A percentile compares a stretch with the other conserved stretches of the same genome.
phyloP scores from a whole-genome alignment of 208 protist genomes.

The Crithidia brevicula region DNA sequence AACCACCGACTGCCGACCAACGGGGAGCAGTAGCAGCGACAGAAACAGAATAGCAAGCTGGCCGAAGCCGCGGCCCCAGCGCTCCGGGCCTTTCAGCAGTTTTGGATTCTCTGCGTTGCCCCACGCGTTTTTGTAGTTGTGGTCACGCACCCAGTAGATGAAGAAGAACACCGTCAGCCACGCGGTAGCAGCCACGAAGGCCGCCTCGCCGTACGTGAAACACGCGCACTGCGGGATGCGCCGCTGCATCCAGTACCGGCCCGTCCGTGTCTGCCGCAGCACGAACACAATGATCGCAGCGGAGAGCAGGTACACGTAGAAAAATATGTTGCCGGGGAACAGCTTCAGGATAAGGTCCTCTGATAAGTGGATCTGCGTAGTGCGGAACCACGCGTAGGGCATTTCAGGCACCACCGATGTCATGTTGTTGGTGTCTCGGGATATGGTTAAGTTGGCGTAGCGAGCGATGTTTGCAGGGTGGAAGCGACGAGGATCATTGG shows the following conservation, averaged over 20 bases:
- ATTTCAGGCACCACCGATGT: conserved; percentile 47
- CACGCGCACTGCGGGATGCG: conserved; percentile 23
- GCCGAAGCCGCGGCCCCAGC: conserved; percentile 49
- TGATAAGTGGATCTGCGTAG: conserved; percentile 35
- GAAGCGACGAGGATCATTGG: conserved; percentile 49
- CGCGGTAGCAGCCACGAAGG: conserved; percentile 34
- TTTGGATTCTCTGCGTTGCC: conserved; percentile 1
- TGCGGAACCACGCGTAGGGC: conserved; percentile 47
- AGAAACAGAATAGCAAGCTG: conserved; percentile 67
- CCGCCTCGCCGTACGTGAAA: conserved; percentile 37
- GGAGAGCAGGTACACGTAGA: conserved; percentile 53
- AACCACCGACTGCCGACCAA: conserved; percentile 56
- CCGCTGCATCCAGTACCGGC: conserved; percentile 28
- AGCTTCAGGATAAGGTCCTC: conserved; percentile 50
- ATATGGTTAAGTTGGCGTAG: conserved; percentile 19
- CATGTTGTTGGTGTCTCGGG: neutral
- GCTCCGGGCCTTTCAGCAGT: conserved; percentile 29
- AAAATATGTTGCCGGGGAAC: conserved; percentile 71
- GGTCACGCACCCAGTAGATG: conserved; percentile 67
- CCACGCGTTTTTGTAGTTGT: conserved; percentile 59
- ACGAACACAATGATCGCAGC: conserved; percentile 31
- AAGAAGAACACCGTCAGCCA: conserved; percentile 48
- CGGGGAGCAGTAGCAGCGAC: conserved; percentile 59
- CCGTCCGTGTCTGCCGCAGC: conserved; percentile 31
- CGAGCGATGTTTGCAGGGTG: conserved; percentile 30